Conservation (phyloP, 163 green algal genomes). For the Prototheca wickerhamii region DNA sequence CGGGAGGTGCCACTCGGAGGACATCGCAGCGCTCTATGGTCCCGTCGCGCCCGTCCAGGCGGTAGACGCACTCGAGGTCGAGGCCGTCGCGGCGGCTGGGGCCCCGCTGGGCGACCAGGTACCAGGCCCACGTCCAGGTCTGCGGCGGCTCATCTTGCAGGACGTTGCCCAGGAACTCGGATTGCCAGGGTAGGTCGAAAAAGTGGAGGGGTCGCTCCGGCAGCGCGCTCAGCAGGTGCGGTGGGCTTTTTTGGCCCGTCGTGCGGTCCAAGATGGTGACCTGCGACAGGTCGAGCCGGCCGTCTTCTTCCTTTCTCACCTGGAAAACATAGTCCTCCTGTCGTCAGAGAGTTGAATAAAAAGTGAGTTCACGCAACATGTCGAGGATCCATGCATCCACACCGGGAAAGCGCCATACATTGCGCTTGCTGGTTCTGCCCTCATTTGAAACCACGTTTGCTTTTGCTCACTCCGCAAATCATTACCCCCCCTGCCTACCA, state of each 20-base stretch:
- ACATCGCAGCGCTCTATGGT: background rate
- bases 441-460: background rate
- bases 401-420: background rate
- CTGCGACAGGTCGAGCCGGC: background rate
- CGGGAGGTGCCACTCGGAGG: background rate
- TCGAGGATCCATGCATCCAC: background rate
- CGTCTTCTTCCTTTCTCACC: background rate
- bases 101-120: background rate
- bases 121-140: background rate
- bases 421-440: background rate
- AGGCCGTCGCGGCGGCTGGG: background rate
- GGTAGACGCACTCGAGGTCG: background rate
- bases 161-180: constrained; percentile 1
- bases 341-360: background rate
- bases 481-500: background rate
- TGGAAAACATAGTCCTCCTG: background rate
- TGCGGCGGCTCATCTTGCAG: background rate
- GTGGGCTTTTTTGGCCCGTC: background rate
- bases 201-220: background rate
- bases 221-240: background rate
- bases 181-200: background rate
- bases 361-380: background rate
- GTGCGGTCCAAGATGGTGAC: constrained; percentile 3
- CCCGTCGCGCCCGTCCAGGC: constrained; percentile 1
- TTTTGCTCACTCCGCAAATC: background rate